Evolutionary conservation across 495 filamentous ascomycete species (phyloP).

Genomic region (Cetradonia linearis): DNA sequence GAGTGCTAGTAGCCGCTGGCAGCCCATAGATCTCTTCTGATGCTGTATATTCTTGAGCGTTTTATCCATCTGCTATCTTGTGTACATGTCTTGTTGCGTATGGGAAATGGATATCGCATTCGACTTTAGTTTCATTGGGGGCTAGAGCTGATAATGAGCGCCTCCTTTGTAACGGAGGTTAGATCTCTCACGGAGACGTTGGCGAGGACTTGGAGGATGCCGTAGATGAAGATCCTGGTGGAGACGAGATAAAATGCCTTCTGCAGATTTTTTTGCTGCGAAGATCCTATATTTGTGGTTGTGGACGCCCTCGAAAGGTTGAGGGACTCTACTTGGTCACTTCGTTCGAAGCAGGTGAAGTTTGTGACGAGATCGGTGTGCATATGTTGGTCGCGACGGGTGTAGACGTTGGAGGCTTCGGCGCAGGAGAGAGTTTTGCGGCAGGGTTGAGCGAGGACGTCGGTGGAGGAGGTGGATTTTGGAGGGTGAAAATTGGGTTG

Average conservation of each 20-base stretch:
- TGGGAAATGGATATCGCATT: too few relatives aligned
- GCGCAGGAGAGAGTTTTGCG: slow-evolving; percentile 52
- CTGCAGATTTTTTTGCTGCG: too few relatives aligned
- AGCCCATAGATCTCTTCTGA: too few relatives aligned
- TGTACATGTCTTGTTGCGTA: too few relatives aligned
- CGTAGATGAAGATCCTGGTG: slow-evolving; percentile 67
- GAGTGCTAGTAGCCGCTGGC: too few relatives aligned
- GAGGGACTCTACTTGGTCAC: slow-evolving; percentile 37
- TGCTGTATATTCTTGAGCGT: too few relatives aligned
- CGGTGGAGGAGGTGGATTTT: slow-evolving; percentile 26
- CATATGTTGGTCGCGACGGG: slow-evolving; percentile 32
- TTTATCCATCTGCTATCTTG: too few relatives aligned
- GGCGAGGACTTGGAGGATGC: slow-evolving; percentile 58
- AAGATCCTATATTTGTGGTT: too few relatives aligned
- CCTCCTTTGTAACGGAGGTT: slow-evolving; percentile 48
- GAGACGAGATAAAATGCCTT: too few relatives aligned
- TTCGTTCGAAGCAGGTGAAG: slow-evolving; percentile 55
- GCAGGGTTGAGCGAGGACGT: slow-evolving; percentile 29
- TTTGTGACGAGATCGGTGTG: slow-evolving; percentile 52
- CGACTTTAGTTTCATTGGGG: slow-evolving; percentile 45
- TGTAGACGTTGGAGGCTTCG: slow-evolving; percentile 59
- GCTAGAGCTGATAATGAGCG: slow-evolving; percentile 55
- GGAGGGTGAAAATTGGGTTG: slow-evolving; percentile 33
- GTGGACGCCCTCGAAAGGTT: slow-evolving; percentile 50
- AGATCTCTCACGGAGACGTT: slow-evolving; percentile 57